Base-by-base conservation (phyloP, 805 yeast genomes). In the Torulaspora maleeae region DNA sequence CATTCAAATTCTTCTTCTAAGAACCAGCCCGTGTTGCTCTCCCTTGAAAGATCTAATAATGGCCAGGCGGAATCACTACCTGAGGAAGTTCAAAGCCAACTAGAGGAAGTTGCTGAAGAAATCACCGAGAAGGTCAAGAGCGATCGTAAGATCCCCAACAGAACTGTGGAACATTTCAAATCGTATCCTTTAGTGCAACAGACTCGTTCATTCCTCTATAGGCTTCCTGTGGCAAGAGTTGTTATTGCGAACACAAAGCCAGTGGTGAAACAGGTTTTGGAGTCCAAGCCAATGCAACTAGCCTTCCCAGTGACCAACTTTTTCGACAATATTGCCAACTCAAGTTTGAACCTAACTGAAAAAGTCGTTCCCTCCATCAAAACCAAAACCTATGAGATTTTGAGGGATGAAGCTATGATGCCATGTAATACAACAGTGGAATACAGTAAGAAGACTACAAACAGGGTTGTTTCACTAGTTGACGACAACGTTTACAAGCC, bases 281-380 rank as follows among this genome's bases (percentile, higher is more conserved):
- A 58, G 22, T 68, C 68, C 30, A 54, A 59, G 29, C 54, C 62
- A 8, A 60, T 64, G 28, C 66, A 65, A 43, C 53, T 66, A 15
- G 64, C 76, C 11, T 67, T 72, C 43, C 77, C 79, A 16, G 68
- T 76, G 5, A 63, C 78, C 35, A 59, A 63, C 38, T 64, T 70
- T 36, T 71, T 75, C 19, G 86, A 86, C 62, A 71, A 69, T 42
- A 61, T 69, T 25, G 72, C 82, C n/a, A 83, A 84, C 53, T 55
- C 68, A 25, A 66, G 77, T n/a, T 75, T 89, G 54, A 61, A 59
- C 46, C 59, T 70, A 28, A 67, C 87, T 35, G 96, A 89, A 56
- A 61, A 64, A 48, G 60, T 67, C 34, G 67, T 78, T 16, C 95
- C 95, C 3, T 68, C 71, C 30, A 65, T 82, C 44, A 78, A 79